These are phyloP conservation scores for Blastocystis sp. DNA, from an alignment of 352 stramenopile genomes.

Conservation along the genomic window DNA sequence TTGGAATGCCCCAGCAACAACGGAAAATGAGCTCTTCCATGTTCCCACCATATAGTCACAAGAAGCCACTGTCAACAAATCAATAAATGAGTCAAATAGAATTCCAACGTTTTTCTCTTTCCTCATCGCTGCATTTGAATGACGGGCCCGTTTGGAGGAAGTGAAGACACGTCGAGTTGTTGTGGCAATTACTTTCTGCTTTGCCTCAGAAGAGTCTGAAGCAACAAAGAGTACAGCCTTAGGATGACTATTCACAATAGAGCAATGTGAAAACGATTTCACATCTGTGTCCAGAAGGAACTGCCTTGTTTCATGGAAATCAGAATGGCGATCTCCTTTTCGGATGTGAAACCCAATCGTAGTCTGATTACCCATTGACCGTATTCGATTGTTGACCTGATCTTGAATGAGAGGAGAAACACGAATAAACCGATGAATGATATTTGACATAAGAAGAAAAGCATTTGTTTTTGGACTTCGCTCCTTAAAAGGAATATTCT, in stretches of 20 bases:
- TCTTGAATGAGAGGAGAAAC: not conserved
- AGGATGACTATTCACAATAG: not conserved
- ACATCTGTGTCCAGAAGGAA: slow-evolving; percentile 2
- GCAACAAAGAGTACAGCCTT: not conserved
- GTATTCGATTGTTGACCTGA: not conserved
- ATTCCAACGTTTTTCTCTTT: not conserved
- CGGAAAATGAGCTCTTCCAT: not conserved
- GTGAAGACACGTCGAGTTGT: not conserved
- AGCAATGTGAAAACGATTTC: not conserved
- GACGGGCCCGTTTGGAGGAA: not conserved
- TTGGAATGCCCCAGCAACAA: not conserved
- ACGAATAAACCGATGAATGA: not conserved
- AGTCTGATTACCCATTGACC: not conserved
- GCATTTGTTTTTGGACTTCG: not conserved
- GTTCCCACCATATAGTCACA: not conserved
- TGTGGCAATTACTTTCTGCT: not conserved
- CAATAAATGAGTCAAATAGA: not conserved
- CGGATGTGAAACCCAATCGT: slow-evolving; percentile 23
- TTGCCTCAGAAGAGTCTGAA: slow-evolving; percentile 14
- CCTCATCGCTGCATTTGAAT: not conserved
- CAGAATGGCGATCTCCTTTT: slow-evolving; percentile 4
- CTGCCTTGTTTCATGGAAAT: not conserved
- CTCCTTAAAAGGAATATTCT: not conserved
- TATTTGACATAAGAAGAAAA: not conserved
- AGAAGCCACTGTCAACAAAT: not conserved